These are phyloP conservation scores for Kwoniella shivajii DNA, from an alignment of 1,284 basidiomycete genomes.

Conservation along the genomic window DNA sequence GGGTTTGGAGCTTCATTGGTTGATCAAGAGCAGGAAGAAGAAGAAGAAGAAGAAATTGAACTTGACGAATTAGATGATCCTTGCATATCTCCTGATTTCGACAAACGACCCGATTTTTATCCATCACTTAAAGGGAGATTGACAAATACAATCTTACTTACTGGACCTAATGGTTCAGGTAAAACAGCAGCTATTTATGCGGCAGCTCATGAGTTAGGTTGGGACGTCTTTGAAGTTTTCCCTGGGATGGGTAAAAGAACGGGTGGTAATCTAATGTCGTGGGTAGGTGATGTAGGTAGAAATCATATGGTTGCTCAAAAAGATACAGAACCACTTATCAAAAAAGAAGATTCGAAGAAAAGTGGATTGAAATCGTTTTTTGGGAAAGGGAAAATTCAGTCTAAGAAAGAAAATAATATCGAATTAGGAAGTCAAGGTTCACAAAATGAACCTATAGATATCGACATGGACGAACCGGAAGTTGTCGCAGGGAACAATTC, in stretches of 20 bases:
- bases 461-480: constrained; percentile 8
- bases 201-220: constrained; percentile 87
- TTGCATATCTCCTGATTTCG: constrained; percentile 14
- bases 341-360: constrained; percentile 4
- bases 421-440: constrained; percentile 29
- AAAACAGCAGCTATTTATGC: constrained; percentile 94
- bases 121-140: constrained; percentile 55
- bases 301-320: constrained; percentile 72
- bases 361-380: constrained; percentile 24
- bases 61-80: constrained; percentile 32
- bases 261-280: constrained; percentile 72
- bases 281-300: constrained; percentile 89
- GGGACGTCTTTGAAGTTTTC: constrained; percentile 96
- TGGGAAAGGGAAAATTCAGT: constrained; percentile 7
- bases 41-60: constrained; percentile 31
- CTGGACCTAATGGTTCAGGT: constrained; percentile 80
- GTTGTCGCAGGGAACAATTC: background rate
- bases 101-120: constrained; percentile 30
- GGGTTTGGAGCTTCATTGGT: constrained; percentile 27
- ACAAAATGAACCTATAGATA: constrained; percentile 31
- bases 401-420: constrained; percentile 10
- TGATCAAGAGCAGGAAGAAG: constrained; percentile 14
- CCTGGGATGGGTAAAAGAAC: constrained; percentile 89
- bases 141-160: constrained; percentile 80
- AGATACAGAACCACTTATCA: constrained; percentile 2